Evolutionary conservation across 2,329 filamentous ascomycete species (phyloP).

Genomic region (Neocucurbitaria cava): DNA sequence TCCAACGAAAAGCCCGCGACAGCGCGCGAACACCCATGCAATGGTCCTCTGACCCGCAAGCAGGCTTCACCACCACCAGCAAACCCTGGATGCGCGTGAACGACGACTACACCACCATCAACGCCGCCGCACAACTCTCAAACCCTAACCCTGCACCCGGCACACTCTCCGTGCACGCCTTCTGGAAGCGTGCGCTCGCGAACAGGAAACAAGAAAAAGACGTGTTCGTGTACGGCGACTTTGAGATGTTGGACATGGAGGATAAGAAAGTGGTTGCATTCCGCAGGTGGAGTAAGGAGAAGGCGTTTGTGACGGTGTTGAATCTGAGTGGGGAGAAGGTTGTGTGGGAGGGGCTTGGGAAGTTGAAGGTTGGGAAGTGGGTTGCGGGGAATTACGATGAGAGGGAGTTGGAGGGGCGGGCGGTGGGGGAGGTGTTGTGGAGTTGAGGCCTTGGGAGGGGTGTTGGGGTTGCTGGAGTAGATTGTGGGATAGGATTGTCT

Average conservation of each 20-base stretch:
- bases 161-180: slow-evolving; percentile 61
- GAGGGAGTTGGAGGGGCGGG: slow-evolving; percentile 26
- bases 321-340: slow-evolving; percentile 43
- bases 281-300: slow-evolving; percentile 35
- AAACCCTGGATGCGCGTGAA: slow-evolving; percentile 69
- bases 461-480: slow-evolving; percentile 35
- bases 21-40: slow-evolving; percentile 73
- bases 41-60: slow-evolving; percentile 64
- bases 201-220: slow-evolving; percentile 65
- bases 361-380: slow-evolving; percentile 41
- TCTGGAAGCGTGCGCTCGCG: slow-evolving; percentile 65
- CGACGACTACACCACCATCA: slow-evolving; percentile 62
- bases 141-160: slow-evolving; percentile 36
- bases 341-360: slow-evolving; percentile 35
- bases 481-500: neutral
- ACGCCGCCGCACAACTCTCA: slow-evolving; percentile 61
- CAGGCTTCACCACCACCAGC: slow-evolving; percentile 68
- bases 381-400: slow-evolving; percentile 48
- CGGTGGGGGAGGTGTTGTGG: slow-evolving; percentile 24
- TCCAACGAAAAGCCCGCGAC: slow-evolving; percentile 69
- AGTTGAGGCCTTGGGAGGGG: slow-evolving; percentile 47
- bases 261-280: slow-evolving; percentile 42
- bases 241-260: slow-evolving; percentile 61
- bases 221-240: slow-evolving; percentile 69
- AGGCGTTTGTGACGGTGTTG: slow-evolving; percentile 39